Conservation (phyloP, 768 basidiomycete species). For the Ephemerocybe angulata region DNA sequence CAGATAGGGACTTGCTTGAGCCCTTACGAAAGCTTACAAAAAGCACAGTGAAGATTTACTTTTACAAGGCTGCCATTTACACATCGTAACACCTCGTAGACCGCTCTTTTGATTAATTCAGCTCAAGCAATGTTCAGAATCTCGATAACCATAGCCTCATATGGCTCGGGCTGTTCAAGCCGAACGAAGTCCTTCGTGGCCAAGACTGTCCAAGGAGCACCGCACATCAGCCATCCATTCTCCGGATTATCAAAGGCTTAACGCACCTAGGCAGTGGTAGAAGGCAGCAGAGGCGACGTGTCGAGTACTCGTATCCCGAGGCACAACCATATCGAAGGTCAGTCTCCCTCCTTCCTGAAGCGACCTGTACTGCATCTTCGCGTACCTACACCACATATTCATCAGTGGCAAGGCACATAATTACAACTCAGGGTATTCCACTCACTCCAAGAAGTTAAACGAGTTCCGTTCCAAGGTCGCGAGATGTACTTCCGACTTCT, state of each 20-base stretch:
- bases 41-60: no score
- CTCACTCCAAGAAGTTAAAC: constrained; percentile 76
- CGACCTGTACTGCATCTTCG: constrained; percentile 68
- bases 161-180: constrained; percentile 58
- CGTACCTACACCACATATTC: constrained; percentile 50
- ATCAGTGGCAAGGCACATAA: constrained; percentile 12
- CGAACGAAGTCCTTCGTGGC: constrained; percentile 69
- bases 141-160: constrained; percentile 46
- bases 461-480: constrained; percentile 71
- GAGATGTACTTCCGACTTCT: constrained; percentile 52
- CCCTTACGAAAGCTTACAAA: no score
- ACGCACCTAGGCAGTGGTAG: constrained; percentile 79
- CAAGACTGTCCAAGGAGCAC: constrained; percentile 48
- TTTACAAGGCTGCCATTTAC: no score
- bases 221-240: neutral
- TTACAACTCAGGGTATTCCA: neutral
- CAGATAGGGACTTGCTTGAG: no score
- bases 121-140: neutral
- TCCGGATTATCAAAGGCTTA: neutral
- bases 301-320: constrained; percentile 59
- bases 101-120: neutral
- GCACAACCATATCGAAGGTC: constrained; percentile 64
- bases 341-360: constrained; percentile 48
- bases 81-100: neutral
- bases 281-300: constrained; percentile 80